phyloP scores from a whole-genome alignment of 2,329 filamentous ascomycete genomes.

The Verticillium longisporum region DNA sequence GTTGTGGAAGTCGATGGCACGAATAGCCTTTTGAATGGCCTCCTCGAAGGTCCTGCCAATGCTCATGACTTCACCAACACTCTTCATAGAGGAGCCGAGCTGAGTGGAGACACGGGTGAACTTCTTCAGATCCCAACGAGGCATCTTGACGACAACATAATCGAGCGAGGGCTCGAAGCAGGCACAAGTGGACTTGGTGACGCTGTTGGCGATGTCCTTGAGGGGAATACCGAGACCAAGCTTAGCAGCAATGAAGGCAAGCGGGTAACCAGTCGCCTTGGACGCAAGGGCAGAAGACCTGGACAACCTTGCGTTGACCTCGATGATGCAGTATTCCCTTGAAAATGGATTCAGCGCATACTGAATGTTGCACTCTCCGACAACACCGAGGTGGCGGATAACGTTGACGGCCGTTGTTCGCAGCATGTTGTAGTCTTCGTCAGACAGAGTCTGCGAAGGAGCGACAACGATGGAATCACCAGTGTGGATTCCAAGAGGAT shows the following conservation, averaged over 20 bases:
- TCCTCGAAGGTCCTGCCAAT: conserved; percentile 97
- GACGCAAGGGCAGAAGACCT: conserved; percentile 92
- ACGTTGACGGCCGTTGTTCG: conserved; percentile 95
- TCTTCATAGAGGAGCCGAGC: conserved; percentile 98
- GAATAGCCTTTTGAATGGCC: conserved; percentile 96
- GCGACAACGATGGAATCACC: conserved; percentile 98
- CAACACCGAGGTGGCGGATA: conserved; percentile 92
- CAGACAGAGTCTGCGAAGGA: conserved; percentile 90
- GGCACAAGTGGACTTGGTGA: conserved; percentile 91
- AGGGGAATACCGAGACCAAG: conserved; percentile 89
- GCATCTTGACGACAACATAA: conserved; percentile 98
- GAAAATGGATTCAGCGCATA: conserved; percentile 96
- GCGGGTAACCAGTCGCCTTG: conserved; percentile 92
- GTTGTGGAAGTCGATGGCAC: conserved; percentile 91
- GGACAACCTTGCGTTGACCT: conserved; percentile 94
- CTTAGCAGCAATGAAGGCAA: conserved; percentile 96
- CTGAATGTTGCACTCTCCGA: conserved; percentile 98
- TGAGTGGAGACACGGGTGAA: conserved; percentile 95
- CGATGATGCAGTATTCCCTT: conserved; percentile 96
- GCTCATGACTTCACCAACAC: conserved; percentile 97
- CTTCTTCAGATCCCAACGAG: conserved; percentile 97
- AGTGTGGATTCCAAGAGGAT: conserved; percentile 95
- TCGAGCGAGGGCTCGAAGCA: conserved; percentile 98
- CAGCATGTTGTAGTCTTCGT: conserved; percentile 99
- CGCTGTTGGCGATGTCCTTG: conserved; percentile 93